Conservation (phyloP, 2,329 filamentous ascomycete genomes). For the Cladosporium phlei region DNA sequence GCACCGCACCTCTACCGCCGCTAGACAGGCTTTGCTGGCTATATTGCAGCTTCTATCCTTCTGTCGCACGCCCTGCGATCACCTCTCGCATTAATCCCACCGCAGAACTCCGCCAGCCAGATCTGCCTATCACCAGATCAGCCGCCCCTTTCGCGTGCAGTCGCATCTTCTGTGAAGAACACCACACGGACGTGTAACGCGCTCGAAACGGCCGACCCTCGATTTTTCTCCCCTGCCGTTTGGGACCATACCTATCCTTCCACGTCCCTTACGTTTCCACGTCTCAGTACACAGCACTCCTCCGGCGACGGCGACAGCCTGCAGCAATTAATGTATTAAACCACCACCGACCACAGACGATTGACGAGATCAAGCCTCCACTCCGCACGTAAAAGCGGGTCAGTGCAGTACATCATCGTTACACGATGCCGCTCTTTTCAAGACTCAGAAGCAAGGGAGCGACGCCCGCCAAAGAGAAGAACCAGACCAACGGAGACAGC, state of each 20-base stretch:
- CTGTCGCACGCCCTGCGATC: neutral
- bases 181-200: conserved; percentile 9
- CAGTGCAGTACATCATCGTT: neutral
- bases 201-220: conserved; percentile 8
- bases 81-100: neutral
- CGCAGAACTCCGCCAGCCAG: neutral
- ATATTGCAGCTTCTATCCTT: conserved; percentile 3
- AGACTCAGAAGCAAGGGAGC: conserved; percentile 70
- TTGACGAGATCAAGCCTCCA: neutral
- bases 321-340: conserved; percentile 11
- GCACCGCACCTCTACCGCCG: conserved; percentile 1
- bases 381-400: conserved; percentile 4
- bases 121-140: conserved; percentile 4
- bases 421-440: conserved; percentile 54
- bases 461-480: conserved; percentile 59
- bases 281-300: neutral
- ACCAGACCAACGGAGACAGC: conserved; percentile 16
- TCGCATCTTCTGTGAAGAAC: conserved; percentile 8
- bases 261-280: conserved; percentile 2
- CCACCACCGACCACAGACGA: neutral
- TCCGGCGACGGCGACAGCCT: neutral
- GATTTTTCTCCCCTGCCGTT: conserved; percentile 5
- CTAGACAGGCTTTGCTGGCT: conserved; percentile 3
- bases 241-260: conserved; percentile 8
- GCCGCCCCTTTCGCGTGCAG: conserved; percentile 13